Evolutionary conservation across 225 moss, liverwort and hornwort genomes (phyloP).

Genomic region (Sphagnum contortum): DNA sequence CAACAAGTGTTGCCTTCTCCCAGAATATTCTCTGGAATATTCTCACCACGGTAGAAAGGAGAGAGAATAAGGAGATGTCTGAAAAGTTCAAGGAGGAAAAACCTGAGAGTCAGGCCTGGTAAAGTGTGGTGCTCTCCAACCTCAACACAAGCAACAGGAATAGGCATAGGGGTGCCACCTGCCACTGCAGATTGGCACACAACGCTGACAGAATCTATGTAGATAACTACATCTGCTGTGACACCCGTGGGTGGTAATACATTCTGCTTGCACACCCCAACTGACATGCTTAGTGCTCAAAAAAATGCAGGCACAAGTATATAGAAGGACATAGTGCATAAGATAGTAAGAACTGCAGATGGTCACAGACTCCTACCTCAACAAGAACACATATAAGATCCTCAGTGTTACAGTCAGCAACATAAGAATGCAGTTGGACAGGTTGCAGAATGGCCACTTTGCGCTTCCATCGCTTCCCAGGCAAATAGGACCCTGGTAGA

Average conservation of each 20-base stretch:
- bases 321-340: too few relatives aligned
- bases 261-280: conserved; percentile 37
- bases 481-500: conserved; percentile 81
- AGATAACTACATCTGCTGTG: conserved; percentile 81
- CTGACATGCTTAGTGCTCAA: too few relatives aligned
- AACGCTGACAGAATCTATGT: conserved; percentile 85
- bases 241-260: conserved; percentile 58
- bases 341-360: too few relatives aligned
- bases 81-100: conserved; percentile 3
- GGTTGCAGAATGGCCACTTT: conserved; percentile 86
- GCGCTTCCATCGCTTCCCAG: conserved; percentile 95
- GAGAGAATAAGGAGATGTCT: not conserved
- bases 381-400: conserved; percentile 93
- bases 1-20: not conserved
- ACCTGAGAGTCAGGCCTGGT: conserved; percentile 92
- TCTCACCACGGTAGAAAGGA: not conserved
- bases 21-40: too few relatives aligned
- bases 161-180: conserved; percentile 75
- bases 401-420: conserved; percentile 83
- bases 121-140: conserved; percentile 78
- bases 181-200: conserved; percentile 87
- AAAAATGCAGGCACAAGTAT: too few relatives aligned
- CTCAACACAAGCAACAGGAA: conserved; percentile 93
- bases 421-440: conserved; percentile 83
- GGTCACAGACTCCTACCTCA: conserved; percentile 36